phyloP scores from a whole-genome alignment of 345 rosid genomes.

The Lenwebbia sp. region DNA sequence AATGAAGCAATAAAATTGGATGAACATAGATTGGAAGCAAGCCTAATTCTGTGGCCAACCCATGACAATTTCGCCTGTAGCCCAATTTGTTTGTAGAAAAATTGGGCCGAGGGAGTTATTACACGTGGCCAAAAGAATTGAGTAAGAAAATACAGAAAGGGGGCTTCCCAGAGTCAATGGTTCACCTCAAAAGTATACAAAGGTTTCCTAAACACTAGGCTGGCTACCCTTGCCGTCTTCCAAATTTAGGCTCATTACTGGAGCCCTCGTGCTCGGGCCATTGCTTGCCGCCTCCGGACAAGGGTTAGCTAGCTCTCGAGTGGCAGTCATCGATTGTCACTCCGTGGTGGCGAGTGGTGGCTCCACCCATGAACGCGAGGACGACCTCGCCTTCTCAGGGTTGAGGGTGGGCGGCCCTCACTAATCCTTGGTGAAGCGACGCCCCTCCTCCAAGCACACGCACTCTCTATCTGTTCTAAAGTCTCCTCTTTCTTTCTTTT shows the following conservation, averaged over 20 bases:
- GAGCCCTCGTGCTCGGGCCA: not conserved
- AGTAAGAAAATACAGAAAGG: not conserved
- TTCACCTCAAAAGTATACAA: not conserved
- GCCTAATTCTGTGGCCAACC: not conserved
- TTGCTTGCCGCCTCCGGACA: not conserved
- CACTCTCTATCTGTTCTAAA: not conserved
- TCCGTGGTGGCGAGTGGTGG: not conserved
- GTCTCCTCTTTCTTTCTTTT: not conserved
- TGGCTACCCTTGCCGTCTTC: not conserved
- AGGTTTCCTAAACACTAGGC: not conserved
- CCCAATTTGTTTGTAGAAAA: no score
- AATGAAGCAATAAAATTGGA: not conserved
- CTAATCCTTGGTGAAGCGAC: not conserved
- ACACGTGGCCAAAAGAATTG: not conserved
- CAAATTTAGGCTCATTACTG: not conserved
- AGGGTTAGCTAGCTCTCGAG: not conserved
- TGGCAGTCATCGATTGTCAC: not conserved
- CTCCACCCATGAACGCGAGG: not conserved
- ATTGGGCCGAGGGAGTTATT: not conserved
- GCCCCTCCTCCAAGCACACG: not conserved
- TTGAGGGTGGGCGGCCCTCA: not conserved
- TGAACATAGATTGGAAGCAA: not conserved
- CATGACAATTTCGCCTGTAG: not conserved
- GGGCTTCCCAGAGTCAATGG: not conserved
- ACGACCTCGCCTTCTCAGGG: not conserved